Evolutionary conservation across 177 flowering plant species (phyloP), one percentile per base, ranked within the genome.

Genomic region (Telopea speciosissima): DNA sequence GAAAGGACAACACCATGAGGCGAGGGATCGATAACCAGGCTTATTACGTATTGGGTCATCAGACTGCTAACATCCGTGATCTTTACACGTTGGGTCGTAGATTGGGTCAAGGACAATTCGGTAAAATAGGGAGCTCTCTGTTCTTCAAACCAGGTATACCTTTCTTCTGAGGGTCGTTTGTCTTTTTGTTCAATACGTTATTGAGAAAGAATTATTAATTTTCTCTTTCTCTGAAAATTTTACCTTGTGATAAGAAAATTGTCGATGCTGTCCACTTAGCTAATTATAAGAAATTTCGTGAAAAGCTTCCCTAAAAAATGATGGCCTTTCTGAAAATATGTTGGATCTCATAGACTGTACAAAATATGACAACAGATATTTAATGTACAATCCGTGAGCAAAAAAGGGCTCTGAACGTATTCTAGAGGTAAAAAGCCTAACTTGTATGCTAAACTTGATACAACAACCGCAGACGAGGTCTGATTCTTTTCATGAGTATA

Each of bases 121-220:
- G 98, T 45, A 92, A 95, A 79, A 95, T 95, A 84, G 99, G 81
- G 99, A 95, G 23, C 94, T 95, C 70, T 95, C 99, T 3, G 97
- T 95, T 95, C 88, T 92, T 95, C 77, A 96, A 96, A 77, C 99
- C 99, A 80, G 99, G 99, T 96, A 80, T 70, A 63, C 7, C 9
- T 14, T 25, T 23, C 24, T 17, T 24, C 12, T 36, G 3, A 14
- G n/a, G 7, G 31, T 40, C 31, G 8, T 24, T n/a, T 56, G n/a
- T 68, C 36, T 28, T 25, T 24, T n/a, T 61, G 24, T 17, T 16
- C 14, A 9, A 36, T 61, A 36, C 54, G 40, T 36, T 60, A 56
- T 42, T 40, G 16, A 62, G 36, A 61, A n/a, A 31, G 22, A 7
- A 58, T n/a, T 49, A 58, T 49, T 8, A 49, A 49, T 36, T 36